Evolutionary conservation across 768 basidiomycete genomes (phyloP), one percentile per base, ranked within the genome.

Genomic region (Boletus rufocinnamomeus): DNA sequence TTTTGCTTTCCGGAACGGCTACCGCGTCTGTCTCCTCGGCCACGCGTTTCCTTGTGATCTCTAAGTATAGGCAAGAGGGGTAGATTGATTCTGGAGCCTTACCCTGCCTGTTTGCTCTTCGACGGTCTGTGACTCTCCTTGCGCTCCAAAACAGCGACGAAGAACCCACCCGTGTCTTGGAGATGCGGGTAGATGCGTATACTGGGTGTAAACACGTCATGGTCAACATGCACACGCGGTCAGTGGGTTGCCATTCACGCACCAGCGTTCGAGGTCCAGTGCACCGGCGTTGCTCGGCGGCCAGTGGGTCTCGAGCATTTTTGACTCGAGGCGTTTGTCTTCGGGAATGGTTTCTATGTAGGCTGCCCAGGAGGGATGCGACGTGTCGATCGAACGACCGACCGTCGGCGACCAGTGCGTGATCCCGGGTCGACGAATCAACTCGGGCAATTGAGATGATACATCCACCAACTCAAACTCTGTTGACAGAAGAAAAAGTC

Each of bases 131-230:
- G 49, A 11, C 28, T 58, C 17, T 63, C 58, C 53, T 76, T 82
- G 67, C 80, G 83, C 68, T 89, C 82, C 37, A 98, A 72, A 0
- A 97, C 89, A 13, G 94, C 94, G n/a, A 99, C 86, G 69, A 97
- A 99, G 76, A 99, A 99, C 0, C 95, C 97, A 3, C 97, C 97
- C 0, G 95, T 93, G 68, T 99, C 91, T 73, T 98, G 97, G 10
- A 97, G 76, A 70, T 98, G 95, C 2, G 97, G 95, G 69, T 96
- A 91, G 61, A 98, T 84, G 40, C 97, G 84, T 72, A 98, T 75
- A 65, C 95, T 97, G 37, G 23, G 16, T 11, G 51, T 16, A 44
- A 30, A 41, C 41, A 35, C 19, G 2, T 34, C 21, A 44, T 13
- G 45, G 23, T 69, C 41, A 58, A 25, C 27, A 23, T 17, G 34